Conservation (phyloP, 169 alveolate species). For the Fabrea salina region DNA sequence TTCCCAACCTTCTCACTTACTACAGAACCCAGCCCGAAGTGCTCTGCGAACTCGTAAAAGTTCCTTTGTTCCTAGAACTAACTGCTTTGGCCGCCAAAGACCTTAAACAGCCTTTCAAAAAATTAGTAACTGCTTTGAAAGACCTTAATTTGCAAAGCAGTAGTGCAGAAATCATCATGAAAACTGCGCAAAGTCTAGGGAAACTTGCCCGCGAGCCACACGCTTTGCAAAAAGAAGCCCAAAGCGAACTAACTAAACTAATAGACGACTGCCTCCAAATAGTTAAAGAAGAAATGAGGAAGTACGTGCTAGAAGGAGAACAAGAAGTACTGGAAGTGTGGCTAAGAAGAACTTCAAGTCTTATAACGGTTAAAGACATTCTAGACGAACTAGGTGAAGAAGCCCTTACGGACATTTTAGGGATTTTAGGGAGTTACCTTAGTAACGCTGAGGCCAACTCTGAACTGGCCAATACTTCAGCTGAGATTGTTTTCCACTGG, state of each 20-base stretch:
- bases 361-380: background rate
- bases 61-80: constrained; percentile 9
- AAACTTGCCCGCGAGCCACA: constrained; percentile 28
- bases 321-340: background rate
- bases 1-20: background rate
- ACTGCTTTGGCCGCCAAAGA: constrained; percentile 18
- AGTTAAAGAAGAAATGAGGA: background rate
- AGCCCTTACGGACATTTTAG: background rate
- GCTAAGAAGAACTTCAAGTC: background rate
- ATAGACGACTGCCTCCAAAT: background rate
- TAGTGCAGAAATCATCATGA: background rate
- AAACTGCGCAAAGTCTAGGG: background rate
- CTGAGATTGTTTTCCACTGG: background rate
- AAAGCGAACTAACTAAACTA: background rate
- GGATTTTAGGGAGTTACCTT: background rate
- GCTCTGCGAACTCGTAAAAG: background rate
- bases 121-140: background rate
- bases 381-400: constrained; percentile 3
- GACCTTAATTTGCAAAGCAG: background rate
- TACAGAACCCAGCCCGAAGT: background rate
- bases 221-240: constrained; percentile 27
- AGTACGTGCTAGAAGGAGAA: constrained; percentile 17
- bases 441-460: background rate
- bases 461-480: background rate
- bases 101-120: constrained; percentile 5